Base-by-base conservation (phyloP, 495 filamentous ascomycete genomes). In the Penicillium steckii region DNA sequence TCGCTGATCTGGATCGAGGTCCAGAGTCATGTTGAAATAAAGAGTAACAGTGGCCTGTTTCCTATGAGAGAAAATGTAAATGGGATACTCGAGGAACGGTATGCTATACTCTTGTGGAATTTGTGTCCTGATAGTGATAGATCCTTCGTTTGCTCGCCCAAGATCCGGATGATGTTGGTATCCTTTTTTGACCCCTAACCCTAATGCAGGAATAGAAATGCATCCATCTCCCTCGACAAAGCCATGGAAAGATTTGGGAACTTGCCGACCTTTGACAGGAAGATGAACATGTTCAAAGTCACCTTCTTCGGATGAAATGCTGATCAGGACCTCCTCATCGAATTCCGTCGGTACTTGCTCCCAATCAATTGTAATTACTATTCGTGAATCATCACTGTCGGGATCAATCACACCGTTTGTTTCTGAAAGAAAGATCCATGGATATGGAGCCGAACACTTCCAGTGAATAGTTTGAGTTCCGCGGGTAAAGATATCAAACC, bases 401-500 rank as follows among this genome's bases (percentile, higher is more conserved):
- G 64, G 50, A 13, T 73, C 67, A 43, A 89, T 73, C 15, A 57
- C 77, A 10, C 87, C 87, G 0, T 72, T 74, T 12, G 67, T 69
- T 24, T 79, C 73, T 3, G 80, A 80, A 8, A 84, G 69, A 43
- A 74, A 77, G 24, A 90, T 74, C 76, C 83, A 89, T 3, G 76
- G 54, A 23, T 75, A 60, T 46, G 71, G 67, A 1, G 78, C 71
- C 4, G 74, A 66, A 23, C 84, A 72, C 4, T 55, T 76, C 78
- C 82, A 91, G 44, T 67, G 64, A 61, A 85, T 85, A 15, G 69
- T 69, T 17, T 74, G 62, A 0, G 77, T 82, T 26, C 87, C 87
- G 24, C 82, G 76, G 26, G 74, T 78, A 63, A 83, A 91, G 54
- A 91, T 72, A 30, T 89, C 87, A 45, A 89, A 81, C 70, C 77